phyloP scores from a whole-genome alignment of 805 yeast species.

The Saccharomycopsis babjevae region DNA sequence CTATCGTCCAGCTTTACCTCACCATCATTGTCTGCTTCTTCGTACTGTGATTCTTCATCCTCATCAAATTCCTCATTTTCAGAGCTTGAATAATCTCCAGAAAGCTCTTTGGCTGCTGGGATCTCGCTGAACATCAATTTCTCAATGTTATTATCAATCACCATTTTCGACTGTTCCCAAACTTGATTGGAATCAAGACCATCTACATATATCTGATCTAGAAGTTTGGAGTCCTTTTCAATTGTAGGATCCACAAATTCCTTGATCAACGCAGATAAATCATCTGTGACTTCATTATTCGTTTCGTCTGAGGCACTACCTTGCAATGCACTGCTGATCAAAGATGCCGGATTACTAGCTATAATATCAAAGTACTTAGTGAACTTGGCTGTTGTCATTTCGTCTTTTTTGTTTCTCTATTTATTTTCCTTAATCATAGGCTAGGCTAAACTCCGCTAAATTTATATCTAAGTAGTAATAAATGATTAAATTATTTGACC shows the following conservation, averaged over 20 bases:
- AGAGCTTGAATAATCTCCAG: constrained; percentile 20
- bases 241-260: constrained; percentile 8
- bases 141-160: constrained; percentile 69
- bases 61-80: constrained; percentile 19
- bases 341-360: constrained; percentile 1
- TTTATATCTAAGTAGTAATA: background rate
- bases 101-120: constrained; percentile 36
- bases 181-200: constrained; percentile 88
- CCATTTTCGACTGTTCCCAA: constrained; percentile 85
- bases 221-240: constrained; percentile 29
- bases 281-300: background rate
- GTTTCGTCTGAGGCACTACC: background rate
- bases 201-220: constrained; percentile 74
- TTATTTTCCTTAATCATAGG: background rate
- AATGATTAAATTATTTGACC: background rate
- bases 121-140: constrained; percentile 47
- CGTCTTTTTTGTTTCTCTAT: background rate
- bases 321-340: constrained; percentile 1
- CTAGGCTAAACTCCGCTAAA: background rate
- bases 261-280: constrained; percentile 7
- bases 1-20: constrained; percentile 22
- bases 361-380: background rate
- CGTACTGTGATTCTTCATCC: constrained; percentile 21
- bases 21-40: constrained; percentile 23
- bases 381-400: background rate